phyloP scores from a whole-genome alignment of 768 basidiomycete species.

The Phaeolepiota aurea region DNA sequence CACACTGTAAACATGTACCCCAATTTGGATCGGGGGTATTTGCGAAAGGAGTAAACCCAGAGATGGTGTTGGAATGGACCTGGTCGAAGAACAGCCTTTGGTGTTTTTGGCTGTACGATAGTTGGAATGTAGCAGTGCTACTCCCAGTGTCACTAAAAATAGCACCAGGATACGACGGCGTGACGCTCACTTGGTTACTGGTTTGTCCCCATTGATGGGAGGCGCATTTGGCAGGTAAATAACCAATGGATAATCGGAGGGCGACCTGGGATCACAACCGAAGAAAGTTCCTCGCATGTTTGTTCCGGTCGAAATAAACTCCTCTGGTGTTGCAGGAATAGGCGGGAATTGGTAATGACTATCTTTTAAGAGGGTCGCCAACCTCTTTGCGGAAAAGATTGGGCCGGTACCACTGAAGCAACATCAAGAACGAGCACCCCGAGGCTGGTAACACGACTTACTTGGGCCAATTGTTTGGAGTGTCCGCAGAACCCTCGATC shows the following conservation, averaged over 20 bases:
- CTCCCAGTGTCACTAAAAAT: background rate
- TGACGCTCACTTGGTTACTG: conserved; percentile 51
- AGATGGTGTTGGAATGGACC: conserved; percentile 43
- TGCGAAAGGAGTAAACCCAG: conserved; percentile 54
- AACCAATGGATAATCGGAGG: conserved; percentile 56
- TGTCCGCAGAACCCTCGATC: conserved; percentile 57
- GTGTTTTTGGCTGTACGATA: conserved; percentile 51
- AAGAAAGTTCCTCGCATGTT: conserved; percentile 72
- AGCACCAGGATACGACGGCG: background rate
- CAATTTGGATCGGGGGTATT: conserved; percentile 55
- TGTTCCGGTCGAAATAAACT: conserved; percentile 52
- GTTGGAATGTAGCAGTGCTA: conserved; percentile 50
- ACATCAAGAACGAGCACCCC: background rate
- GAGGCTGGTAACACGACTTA: conserved; percentile 19
- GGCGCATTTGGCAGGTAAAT: conserved; percentile 76
- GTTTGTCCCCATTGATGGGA: conserved; percentile 50
- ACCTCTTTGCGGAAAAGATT: conserved; percentile 33
- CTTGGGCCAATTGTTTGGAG: conserved; percentile 60
- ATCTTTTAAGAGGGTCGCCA: conserved; percentile 30
- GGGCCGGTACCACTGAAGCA: conserved; percentile 43
- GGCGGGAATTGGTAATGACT: conserved; percentile 60
- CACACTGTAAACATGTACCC: conserved; percentile 63
- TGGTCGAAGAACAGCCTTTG: conserved; percentile 54
- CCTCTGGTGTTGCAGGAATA: conserved; percentile 40
- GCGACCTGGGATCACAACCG: conserved; percentile 55